Evolutionary conservation across 768 basidiomycete genomes (phyloP).

Genomic region (Tylopilus plumbeoviolaceoides): DNA sequence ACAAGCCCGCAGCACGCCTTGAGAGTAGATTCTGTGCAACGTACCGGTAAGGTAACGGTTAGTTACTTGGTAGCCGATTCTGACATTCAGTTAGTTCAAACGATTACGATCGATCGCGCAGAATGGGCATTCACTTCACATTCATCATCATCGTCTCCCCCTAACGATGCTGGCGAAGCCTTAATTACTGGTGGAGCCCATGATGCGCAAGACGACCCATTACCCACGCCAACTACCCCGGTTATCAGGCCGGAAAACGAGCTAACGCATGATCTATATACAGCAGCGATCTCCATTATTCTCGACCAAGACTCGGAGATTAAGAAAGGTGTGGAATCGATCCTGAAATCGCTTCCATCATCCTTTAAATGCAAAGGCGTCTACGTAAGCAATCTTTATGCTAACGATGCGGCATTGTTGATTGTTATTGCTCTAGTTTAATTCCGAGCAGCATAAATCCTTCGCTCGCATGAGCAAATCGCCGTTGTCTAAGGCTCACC

Average conservation of each 20-base stretch:
- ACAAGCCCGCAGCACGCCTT: neutral
- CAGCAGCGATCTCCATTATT: neutral
- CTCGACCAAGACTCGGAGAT: slow-evolving; percentile 4
- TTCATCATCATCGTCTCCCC: neutral
- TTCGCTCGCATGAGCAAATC: neutral
- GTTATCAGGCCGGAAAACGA: neutral
- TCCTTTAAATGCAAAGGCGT: slow-evolving; percentile 8
- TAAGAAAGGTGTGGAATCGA: slow-evolving; percentile 4
- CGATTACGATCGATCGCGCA: slow-evolving; percentile 4
- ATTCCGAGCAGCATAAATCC: slow-evolving; percentile 2
- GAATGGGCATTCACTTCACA: slow-evolving; percentile 1
- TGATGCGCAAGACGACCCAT: neutral
- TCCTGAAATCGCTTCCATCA: slow-evolving; percentile 6
- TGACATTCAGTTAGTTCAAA: slow-evolving; percentile 6
- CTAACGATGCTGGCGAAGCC: neutral
- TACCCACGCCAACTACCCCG: neutral
- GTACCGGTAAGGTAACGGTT: neutral
- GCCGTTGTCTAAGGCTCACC: neutral
- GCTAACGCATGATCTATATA: slow-evolving; percentile 13
- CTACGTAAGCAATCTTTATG: slow-evolving; percentile 1
- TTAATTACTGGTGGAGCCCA: neutral
- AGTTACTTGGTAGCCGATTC: neutral
- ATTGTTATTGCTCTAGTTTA: slow-evolving; percentile 6
- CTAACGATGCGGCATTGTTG: neutral
- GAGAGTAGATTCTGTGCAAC: slow-evolving; percentile 7